phyloP scores from a whole-genome alignment of 306 rosid genomes.

The Cyclanthera cordifolia region DNA sequence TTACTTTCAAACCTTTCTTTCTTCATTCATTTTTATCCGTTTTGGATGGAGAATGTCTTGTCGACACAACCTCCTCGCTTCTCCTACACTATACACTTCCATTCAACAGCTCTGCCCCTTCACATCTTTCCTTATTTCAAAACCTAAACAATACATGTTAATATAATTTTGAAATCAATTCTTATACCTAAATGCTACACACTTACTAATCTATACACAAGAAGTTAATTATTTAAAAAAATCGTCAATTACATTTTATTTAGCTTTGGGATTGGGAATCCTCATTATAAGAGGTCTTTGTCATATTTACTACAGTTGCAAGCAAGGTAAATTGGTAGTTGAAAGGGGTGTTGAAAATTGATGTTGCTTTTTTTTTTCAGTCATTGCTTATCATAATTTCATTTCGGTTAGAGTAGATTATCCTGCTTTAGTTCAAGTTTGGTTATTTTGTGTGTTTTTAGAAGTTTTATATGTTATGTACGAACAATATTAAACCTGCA shows the following conservation, averaged over 20 bases:
- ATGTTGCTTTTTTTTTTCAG: background rate
- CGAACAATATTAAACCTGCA: background rate
- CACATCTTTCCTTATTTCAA: background rate
- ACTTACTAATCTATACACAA: background rate
- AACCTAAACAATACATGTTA: background rate
- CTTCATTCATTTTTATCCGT: conserved; percentile 13
- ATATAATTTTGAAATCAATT: background rate
- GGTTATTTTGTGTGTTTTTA: background rate
- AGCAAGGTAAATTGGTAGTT: background rate
- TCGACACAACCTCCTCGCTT: background rate
- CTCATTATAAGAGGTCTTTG: background rate
- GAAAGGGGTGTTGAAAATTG: background rate
- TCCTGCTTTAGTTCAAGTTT: background rate
- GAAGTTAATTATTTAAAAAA: background rate
- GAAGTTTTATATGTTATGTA: background rate
- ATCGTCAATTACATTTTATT: background rate
- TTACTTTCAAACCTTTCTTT: conserved; percentile 2
- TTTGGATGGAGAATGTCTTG: conserved; percentile 13
- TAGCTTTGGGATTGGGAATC: background rate
- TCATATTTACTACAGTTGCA: background rate
- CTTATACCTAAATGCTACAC: background rate
- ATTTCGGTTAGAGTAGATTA: background rate
- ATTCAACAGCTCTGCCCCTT: background rate
- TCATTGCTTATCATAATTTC: background rate
- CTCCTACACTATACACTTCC: background rate